Evolutionary conservation across 2,329 filamentous ascomycete genomes (phyloP).

Genomic region (Aspergillus sp.): DNA sequence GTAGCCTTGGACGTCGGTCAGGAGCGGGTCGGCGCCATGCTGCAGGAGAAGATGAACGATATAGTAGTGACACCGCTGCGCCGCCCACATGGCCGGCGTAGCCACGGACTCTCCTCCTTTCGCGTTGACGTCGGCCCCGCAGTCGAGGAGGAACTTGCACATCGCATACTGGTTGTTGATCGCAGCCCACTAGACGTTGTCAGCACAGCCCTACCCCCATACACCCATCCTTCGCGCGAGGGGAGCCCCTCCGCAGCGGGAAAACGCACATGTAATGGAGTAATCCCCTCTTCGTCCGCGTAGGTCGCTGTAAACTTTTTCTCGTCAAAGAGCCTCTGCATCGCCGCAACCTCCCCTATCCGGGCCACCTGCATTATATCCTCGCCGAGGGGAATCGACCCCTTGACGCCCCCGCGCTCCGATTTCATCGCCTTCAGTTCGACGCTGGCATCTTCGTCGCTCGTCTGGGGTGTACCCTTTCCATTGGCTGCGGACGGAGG

Average conservation of each 20-base stretch:
- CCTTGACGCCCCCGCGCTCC: conserved; percentile 28
- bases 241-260: no score
- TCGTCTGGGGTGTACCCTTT: conserved; percentile 34
- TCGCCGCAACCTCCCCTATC: conserved; percentile 77
- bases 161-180: conserved; percentile 99
- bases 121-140: conserved; percentile 85
- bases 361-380: conserved; percentile 96
- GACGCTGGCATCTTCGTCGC: conserved; percentile 30
- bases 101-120: conserved; percentile 95
- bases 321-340: conserved; percentile 85
- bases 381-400: conserved; percentile 52
- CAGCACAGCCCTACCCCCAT: no score
- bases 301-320: conserved; percentile 80
- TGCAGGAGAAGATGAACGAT: conserved; percentile 89
- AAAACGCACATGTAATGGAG: conserved; percentile 78
- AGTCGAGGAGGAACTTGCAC: conserved; percentile 88
- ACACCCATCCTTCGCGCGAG: no score
- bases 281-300: conserved; percentile 88
- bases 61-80: conserved; percentile 94
- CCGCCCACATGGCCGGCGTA: conserved; percentile 94
- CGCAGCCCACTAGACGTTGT: conserved; percentile 77
- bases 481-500: conserved; percentile 25
- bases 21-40: conserved; percentile 85
- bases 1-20: conserved; percentile 93
- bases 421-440: conserved; percentile 39